Evolutionary conservation across 306 rosid species (phyloP).

Genomic region (Dryas drummondii): DNA sequence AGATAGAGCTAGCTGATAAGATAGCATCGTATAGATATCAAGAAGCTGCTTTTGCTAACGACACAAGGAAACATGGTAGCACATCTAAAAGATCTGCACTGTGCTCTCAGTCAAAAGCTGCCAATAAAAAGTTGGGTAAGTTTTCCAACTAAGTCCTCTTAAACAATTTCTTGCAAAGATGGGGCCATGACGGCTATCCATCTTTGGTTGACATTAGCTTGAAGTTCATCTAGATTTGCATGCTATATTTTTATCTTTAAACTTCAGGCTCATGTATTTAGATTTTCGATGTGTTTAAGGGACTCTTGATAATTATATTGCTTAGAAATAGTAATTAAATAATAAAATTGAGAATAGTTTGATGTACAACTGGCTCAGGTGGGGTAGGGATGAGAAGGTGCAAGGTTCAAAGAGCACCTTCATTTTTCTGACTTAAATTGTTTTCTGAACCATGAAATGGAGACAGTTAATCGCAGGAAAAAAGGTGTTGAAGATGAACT

Average conservation of each 20-base stretch:
- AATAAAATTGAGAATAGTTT: background rate
- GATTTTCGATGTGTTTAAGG: background rate
- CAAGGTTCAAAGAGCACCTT: background rate
- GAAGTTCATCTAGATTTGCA: conserved; percentile 1
- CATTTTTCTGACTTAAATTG: conserved; percentile 10
- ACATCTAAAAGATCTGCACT: conserved; percentile 51
- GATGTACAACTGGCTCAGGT: background rate
- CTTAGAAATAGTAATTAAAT: background rate
- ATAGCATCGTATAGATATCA: conserved; percentile 45
- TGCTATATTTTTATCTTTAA: background rate
- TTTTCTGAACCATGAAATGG: conserved; percentile 40
- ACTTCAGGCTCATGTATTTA: background rate
- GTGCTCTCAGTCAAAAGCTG: conserved; percentile 55
- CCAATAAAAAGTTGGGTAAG: conserved; percentile 72
- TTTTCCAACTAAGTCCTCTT: background rate
- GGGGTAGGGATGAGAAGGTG: background rate
- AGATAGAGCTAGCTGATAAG: conserved; percentile 50
- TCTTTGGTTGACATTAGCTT: background rate
- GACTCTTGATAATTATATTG: background rate
- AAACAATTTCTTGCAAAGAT: background rate
- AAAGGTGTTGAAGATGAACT: conserved; percentile 60
- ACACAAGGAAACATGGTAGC: conserved; percentile 53
- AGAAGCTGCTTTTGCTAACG: conserved; percentile 51
- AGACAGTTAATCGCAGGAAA: conserved; percentile 52
- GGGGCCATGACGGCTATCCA: background rate